These are phyloP conservation scores for Tetrapyrgos nigripes DNA, from an alignment of 1,284 basidiomycete genomes.

Conservation along the genomic window DNA sequence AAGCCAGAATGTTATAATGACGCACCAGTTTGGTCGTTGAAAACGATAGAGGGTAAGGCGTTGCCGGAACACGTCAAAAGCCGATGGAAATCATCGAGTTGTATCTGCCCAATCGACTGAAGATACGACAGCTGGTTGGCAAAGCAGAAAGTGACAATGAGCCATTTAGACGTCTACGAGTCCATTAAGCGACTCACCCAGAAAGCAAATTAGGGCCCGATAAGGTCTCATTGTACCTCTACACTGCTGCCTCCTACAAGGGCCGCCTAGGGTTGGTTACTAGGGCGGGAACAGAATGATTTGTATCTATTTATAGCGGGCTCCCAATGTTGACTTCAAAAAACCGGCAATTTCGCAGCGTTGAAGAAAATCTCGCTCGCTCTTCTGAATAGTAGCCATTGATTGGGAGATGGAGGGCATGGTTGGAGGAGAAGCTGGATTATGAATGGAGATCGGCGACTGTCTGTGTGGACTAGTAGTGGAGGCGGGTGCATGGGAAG, in stretches of 20 bases:
- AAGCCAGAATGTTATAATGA: background rate
- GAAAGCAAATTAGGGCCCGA: conserved; percentile 6
- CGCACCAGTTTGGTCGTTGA: conserved; percentile 19
- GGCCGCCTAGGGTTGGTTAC: too few species aligned
- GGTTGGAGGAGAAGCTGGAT: too few species aligned
- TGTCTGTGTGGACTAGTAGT: too few species aligned
- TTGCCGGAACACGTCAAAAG: background rate
- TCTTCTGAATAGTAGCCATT: too few species aligned
- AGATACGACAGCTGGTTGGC: conserved; percentile 20
- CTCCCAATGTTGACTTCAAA: conserved; percentile 3
- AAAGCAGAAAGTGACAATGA: conserved; percentile 1
- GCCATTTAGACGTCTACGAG: too few species aligned
- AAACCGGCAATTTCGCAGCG: conserved; percentile 9
- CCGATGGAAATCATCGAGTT: conserved; percentile 17
- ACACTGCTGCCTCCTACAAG: too few species aligned
- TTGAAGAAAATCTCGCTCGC: too few species aligned
- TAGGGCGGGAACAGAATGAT: too few species aligned
- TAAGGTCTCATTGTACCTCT: conserved; percentile 22
- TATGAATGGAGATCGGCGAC: too few species aligned
- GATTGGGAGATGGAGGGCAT: too few species aligned
- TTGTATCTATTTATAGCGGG: too few species aligned
- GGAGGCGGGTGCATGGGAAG: too few species aligned
- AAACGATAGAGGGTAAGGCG: background rate
- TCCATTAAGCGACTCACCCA: background rate
- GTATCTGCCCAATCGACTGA: conserved; percentile 16